phyloP scores from a whole-genome alignment of 805 yeast species.

The Spathaspora sp. region DNA sequence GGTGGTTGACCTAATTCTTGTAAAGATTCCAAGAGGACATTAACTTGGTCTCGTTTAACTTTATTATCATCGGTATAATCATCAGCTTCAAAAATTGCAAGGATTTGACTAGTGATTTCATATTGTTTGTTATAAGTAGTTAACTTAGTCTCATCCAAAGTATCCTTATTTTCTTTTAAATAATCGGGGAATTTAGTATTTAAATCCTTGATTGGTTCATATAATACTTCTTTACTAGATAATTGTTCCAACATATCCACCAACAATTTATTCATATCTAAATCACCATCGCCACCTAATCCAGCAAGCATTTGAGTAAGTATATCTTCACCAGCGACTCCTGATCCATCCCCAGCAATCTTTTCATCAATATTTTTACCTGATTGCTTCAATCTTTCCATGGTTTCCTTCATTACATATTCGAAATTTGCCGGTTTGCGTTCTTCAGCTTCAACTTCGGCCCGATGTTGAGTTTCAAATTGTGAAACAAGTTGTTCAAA shows the following conservation, averaged over 20 bases:
- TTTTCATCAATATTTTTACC: slow-evolving; percentile 67
- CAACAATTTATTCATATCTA: slow-evolving; percentile 63
- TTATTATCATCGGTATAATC: slow-evolving; percentile 52
- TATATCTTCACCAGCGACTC: slow-evolving; percentile 47
- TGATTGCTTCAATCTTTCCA: slow-evolving; percentile 73
- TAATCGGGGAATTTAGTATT: slow-evolving; percentile 69
- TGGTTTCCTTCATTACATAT: slow-evolving; percentile 73
- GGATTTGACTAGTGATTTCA: slow-evolving; percentile 55
- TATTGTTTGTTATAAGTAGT: slow-evolving; percentile 59
- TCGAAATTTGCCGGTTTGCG: slow-evolving; percentile 49
- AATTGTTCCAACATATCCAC: slow-evolving; percentile 77
- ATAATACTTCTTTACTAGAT: slow-evolving; percentile 79
- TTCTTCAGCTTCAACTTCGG: slow-evolving; percentile 24
- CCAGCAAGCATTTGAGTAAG: slow-evolving; percentile 58
- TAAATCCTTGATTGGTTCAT: slow-evolving; percentile 84
- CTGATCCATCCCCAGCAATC: slow-evolving; percentile 42
- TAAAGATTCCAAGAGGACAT: slow-evolving; percentile 58
- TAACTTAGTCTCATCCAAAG: slow-evolving; percentile 44
- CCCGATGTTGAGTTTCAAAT: slow-evolving; percentile 32
- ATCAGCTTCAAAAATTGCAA: slow-evolving; percentile 62
- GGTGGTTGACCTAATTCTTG: slow-evolving; percentile 83
- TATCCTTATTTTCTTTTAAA: slow-evolving; percentile 51
- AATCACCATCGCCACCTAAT: slow-evolving; percentile 39
- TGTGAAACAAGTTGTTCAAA: slow-evolving; percentile 47
- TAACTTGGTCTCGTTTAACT: slow-evolving; percentile 47